phyloP scores from a whole-genome alignment of 352 stramenopile species.

The Phytophthora melonis region DNA sequence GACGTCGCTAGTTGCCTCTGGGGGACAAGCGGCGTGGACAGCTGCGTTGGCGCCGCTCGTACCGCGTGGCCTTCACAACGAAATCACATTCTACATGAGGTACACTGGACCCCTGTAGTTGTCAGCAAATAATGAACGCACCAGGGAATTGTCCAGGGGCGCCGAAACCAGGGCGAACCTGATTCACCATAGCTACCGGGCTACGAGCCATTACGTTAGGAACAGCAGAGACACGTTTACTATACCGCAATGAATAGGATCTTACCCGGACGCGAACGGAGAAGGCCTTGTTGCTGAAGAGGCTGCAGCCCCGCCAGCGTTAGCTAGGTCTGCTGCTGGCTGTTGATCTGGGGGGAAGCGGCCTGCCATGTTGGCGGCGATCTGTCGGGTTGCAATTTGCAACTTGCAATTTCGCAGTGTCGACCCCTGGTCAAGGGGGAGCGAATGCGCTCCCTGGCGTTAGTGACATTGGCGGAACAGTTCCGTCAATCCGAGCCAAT shows the following conservation, averaged over 20 bases:
- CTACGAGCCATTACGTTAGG: conserved; percentile 23
- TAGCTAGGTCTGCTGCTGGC: conserved; percentile 9
- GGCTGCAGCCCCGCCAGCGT: background rate
- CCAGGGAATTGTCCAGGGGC: conserved; percentile 38
- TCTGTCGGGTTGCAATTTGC: background rate
- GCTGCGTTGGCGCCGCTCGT: conserved; percentile 57
- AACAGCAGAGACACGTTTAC: background rate
- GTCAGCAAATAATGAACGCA: background rate
- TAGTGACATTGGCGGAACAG: no score
- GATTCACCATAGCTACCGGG: conserved; percentile 53
- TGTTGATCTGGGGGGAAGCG: conserved; percentile 30
- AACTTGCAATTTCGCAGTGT: no score
- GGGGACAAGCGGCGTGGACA: conserved; percentile 66
- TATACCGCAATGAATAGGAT: background rate
- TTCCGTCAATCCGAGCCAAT: no score
- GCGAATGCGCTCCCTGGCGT: no score
- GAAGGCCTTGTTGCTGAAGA: conserved; percentile 22
- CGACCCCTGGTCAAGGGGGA: no score
- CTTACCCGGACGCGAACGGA: conserved; percentile 43
- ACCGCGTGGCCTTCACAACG: conserved; percentile 44
- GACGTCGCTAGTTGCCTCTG: conserved; percentile 45
- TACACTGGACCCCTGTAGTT: background rate
- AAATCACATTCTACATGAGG: conserved; percentile 2
- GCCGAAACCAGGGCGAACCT: conserved; percentile 39
- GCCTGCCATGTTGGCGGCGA: conserved; percentile 16